Evolutionary conservation across 2,329 filamentous ascomycete genomes (phyloP).

Genomic region (Trichoderma atroviride): DNA sequence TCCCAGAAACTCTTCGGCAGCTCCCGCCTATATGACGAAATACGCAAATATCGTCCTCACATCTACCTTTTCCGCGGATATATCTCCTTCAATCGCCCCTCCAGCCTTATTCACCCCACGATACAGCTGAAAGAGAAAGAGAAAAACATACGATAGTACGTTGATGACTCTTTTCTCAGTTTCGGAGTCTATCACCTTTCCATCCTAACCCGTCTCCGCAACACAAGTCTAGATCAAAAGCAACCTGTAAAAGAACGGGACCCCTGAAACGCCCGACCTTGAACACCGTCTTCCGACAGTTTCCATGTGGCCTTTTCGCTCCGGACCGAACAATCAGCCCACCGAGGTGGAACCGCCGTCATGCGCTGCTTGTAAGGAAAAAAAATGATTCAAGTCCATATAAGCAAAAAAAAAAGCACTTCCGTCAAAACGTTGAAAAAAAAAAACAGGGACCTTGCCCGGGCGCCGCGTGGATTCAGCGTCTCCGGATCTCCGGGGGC

Average conservation of each 20-base stretch:
- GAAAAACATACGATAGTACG: background rate
- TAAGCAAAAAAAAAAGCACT: background rate
- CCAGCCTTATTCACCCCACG: background rate
- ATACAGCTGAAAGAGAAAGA: background rate
- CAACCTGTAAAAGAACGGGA: background rate
- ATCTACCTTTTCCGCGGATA: background rate
- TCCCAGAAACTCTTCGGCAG: background rate
- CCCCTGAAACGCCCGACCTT: background rate
- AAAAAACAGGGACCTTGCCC: too few species aligned
- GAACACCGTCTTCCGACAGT: background rate
- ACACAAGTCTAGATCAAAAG: background rate
- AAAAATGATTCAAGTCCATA: background rate
- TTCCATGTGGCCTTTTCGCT: background rate
- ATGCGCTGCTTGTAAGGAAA: background rate
- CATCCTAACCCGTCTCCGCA: background rate
- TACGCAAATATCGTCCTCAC: background rate
- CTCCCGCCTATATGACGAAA: background rate
- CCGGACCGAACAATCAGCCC: background rate
- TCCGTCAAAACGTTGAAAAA: background rate
- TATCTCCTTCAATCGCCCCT: background rate
- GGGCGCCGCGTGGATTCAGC: constrained; percentile 7
- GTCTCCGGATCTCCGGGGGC: constrained; percentile 26
- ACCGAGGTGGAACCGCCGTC: background rate
- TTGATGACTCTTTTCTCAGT: background rate
- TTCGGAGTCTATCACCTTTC: background rate